A percentile compares a stretch with the other conserved stretches of the same genome.
phyloP scores from a whole-genome alignment of 768 basidiomycete genomes.

The Phaeotremella skinneri region DNA sequence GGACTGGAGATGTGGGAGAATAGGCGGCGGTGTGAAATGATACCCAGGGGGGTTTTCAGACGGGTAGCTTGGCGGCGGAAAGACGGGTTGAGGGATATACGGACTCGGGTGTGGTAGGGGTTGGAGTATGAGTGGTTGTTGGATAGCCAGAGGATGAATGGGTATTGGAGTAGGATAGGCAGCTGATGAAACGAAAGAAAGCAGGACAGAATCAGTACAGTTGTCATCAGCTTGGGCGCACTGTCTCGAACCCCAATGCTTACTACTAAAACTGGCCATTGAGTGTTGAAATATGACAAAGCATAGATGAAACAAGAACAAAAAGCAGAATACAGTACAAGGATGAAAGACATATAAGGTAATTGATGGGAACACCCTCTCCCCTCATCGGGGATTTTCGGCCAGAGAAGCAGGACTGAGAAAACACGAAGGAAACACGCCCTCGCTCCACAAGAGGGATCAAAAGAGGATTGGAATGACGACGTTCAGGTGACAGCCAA shows the following conservation, averaged over 20 bases:
- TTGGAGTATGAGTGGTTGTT: neutral
- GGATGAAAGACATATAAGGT: no score
- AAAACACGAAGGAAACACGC: neutral
- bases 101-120: neutral
- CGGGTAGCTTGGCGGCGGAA: neutral
- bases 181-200: neutral
- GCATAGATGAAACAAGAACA: no score
- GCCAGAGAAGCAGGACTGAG: no score
- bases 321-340: no score
- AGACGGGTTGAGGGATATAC: neutral
- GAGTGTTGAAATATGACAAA: no score
- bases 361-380: no score
- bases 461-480: neutral
- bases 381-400: no score
- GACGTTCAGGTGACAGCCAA: no score
- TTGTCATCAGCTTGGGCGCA: no score
- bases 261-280: no score
- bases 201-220: neutral
- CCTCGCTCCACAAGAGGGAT: neutral
- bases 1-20: neutral
- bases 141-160: neutral
- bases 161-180: neutral
- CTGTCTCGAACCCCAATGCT: no score
- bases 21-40: neutral
- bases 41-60: neutral